Percentiles rank a stretch among this genome's conserved stretches.
phyloP scores from a whole-genome alignment of 345 rosid genomes.

The Arabidopsis arenosa region DNA sequence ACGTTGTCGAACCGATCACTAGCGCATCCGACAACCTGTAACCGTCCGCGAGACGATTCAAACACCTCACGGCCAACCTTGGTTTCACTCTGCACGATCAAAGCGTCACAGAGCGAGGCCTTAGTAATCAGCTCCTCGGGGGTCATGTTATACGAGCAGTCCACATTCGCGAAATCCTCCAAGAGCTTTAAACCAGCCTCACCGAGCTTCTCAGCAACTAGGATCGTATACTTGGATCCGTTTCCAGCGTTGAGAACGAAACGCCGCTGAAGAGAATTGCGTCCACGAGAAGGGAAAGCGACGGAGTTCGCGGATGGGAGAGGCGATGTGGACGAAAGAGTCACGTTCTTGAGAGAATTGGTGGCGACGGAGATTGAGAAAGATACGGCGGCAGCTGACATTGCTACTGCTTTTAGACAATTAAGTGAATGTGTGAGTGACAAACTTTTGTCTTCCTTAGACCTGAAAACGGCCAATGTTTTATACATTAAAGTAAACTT shows the following conservation, averaged over 20 bases:
- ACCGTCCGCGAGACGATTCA: constrained; percentile 74
- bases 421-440: background rate
- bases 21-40: constrained; percentile 94
- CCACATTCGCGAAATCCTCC: constrained; percentile 69
- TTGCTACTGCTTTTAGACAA: constrained; percentile 23
- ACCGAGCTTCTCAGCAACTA: constrained; percentile 88
- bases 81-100: constrained; percentile 84
- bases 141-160: constrained; percentile 77
- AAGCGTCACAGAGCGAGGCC: constrained; percentile 89
- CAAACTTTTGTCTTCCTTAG: too few species aligned
- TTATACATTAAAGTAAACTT: background rate
- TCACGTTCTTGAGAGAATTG: constrained; percentile 44
- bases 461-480: too few species aligned
- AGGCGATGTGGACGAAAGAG: constrained; percentile 56
- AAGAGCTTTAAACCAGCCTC: constrained; percentile 71
- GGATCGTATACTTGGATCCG: constrained; percentile 72
- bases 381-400: constrained; percentile 31
- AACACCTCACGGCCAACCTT: constrained; percentile 80
- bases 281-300: constrained; percentile 35
- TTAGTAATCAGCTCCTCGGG: constrained; percentile 89
- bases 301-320: constrained; percentile 50
- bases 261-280: constrained; percentile 24
- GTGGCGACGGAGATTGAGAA: constrained; percentile 44
- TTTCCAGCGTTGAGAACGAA: constrained; percentile 47
- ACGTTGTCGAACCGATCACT: constrained; percentile 95